Conservation (phyloP, 2,329 filamentous ascomycete genomes). For the Xylaria sp. region DNA sequence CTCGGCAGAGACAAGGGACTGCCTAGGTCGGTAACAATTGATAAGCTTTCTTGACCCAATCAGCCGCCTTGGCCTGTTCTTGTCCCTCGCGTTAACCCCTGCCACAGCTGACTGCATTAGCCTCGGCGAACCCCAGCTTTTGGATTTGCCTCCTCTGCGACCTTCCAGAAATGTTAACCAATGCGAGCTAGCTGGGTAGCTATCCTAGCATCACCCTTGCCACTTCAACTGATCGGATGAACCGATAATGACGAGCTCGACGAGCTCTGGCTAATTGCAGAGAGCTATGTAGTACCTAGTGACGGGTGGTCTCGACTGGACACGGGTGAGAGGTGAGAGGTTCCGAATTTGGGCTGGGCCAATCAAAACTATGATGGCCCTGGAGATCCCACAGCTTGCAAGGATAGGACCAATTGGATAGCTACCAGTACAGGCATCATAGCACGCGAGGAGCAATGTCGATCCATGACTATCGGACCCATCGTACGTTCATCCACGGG, state of each 20-base stretch:
- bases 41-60: slow-evolving; percentile 26
- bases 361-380: slow-evolving; percentile 10
- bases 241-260: slow-evolving; percentile 26
- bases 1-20: neutral
- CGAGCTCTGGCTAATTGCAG: slow-evolving; percentile 2
- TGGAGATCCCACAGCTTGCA: slow-evolving; percentile 17
- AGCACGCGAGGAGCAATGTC: slow-evolving; percentile 22
- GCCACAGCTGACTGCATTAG: slow-evolving; percentile 20
- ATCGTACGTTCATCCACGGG: slow-evolving; percentile 5
- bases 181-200: slow-evolving; percentile 13
- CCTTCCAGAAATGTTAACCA: slow-evolving; percentile 24
- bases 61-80: slow-evolving; percentile 21
- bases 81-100: neutral
- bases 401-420: slow-evolving; percentile 5
- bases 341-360: slow-evolving; percentile 18
- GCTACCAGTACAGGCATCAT: slow-evolving; percentile 12
- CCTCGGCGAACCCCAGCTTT: slow-evolving; percentile 29
- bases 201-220: slow-evolving; percentile 14
- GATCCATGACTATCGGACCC: neutral
- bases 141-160: slow-evolving; percentile 21
- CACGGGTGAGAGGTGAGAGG: neutral
- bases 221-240: neutral
- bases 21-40: slow-evolving; percentile 25
- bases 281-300: neutral
- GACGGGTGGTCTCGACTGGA: slow-evolving; percentile 4